Evolutionary conservation across 1,284 basidiomycete species (phyloP), one percentile per base, ranked within the genome.

Genomic region (Ganoderma resinaceum): DNA sequence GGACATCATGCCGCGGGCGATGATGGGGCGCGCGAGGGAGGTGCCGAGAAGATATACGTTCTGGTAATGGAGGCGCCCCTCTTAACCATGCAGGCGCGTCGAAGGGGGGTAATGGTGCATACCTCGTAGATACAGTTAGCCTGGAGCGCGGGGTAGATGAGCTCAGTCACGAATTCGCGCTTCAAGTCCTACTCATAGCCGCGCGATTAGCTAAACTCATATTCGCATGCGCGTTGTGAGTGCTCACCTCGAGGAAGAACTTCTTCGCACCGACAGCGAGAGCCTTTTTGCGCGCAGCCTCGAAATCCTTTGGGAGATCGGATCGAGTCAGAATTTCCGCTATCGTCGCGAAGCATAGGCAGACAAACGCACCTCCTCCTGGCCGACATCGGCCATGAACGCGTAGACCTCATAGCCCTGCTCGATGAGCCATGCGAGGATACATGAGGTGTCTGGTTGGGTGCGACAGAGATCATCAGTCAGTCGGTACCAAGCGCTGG

Each of bases 51-150:
- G 93, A 85, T 99, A 99, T 66, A 99, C 95, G 77, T 95, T 96
- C 94, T 95, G 65, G 23, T 23, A n/a, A 42, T n/a, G 55, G n/a
- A 55, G 29, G 49, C 49, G n/a, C 23, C 9, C 37, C 23, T n/a
- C 35, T 60, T 26, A 14, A 38, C 9, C 7, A 18, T 1, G 58
- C n/a, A 0, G 4, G 14, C 29, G 23, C 58, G 6, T 18, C 26
- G 3, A 29, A 12, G 35, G 7, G 18, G 52, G 18, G 61, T 23
- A 12, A 62, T 7, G 61, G 18, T 37, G 72, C 77, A 35, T 49
- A 91, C 94, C 87, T 99, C 98, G 84, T 99, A 99, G 83, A 99
- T 99, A 82, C 95, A 95, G 83, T 99, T 99, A 72, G 95, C 95
- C 84, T 99, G 97, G 35, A 99, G 91, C 64, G 97, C 97, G 60